Conservation (phyloP, 2,329 filamentous ascomycete species). For the Endoconidiophora laricicola region DNA sequence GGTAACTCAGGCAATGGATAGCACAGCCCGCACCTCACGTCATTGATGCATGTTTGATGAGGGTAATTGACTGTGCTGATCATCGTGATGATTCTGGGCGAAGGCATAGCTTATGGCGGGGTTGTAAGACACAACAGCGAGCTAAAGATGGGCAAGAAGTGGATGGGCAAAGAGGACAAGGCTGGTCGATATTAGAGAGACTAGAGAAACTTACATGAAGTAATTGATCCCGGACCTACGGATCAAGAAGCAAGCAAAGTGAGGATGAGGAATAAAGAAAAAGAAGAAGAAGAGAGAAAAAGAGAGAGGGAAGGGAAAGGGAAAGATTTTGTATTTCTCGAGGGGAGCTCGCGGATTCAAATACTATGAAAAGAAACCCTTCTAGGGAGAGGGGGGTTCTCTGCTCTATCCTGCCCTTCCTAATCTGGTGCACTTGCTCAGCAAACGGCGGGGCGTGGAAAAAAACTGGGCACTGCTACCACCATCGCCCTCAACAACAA, state of each 20-base stretch:
- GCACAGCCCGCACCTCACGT: too few species aligned
- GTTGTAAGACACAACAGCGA: neutral
- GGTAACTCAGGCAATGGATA: too few species aligned
- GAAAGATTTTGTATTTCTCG: conserved; percentile 12
- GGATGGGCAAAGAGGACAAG: conserved; percentile 8
- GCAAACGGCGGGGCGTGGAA: conserved; percentile 7
- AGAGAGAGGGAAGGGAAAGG: conserved; percentile 10
- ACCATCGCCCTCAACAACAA: neutral
- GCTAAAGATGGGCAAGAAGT: neutral
- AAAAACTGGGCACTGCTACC: conserved; percentile 5
- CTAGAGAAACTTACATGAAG: conserved; percentile 11
- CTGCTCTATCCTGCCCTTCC: neutral
- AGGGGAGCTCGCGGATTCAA: conserved; percentile 3
- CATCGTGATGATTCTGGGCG: neutral
- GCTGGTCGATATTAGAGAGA: conserved; percentile 5
- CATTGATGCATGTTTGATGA: too few species aligned
- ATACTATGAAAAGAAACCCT: conserved; percentile 4
- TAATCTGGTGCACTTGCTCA: neutral
- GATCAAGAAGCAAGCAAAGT: conserved; percentile 11
- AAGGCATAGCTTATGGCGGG: neutral
- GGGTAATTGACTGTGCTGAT: neutral
- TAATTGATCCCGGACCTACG: conserved; percentile 13
- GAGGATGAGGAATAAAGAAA: conserved; percentile 13
- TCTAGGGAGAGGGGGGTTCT: too few species aligned
- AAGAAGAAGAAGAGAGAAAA: conserved; percentile 12